A percentile compares a stretch with the other conserved stretches of the same genome.
Conservation (phyloP, 768 basidiomycete genomes). For the Serendipita vermifera region DNA sequence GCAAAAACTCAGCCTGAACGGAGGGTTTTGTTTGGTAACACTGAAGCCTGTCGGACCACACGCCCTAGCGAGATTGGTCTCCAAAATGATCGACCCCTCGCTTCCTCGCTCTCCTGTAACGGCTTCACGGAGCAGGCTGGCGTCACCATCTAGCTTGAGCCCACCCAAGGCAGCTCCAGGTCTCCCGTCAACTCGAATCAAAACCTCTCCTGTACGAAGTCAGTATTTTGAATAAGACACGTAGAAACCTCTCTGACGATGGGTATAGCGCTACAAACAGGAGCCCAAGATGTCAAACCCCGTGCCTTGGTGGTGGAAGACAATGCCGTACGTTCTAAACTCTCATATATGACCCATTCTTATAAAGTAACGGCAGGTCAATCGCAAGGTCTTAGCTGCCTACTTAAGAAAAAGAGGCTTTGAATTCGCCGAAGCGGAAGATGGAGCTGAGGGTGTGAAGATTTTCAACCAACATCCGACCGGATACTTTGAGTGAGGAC, state of each 20-base stretch:
- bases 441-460: neutral
- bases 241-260: no score
- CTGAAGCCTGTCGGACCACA: slow-evolving; percentile 6
- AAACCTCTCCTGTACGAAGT: no score
- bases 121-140: no score
- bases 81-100: neutral
- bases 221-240: no score
- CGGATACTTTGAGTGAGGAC: neutral
- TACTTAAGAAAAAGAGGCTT: neutral
- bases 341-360: neutral
- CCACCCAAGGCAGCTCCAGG: no score
- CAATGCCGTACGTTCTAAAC: slow-evolving; percentile 6
- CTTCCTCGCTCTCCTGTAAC: neutral
- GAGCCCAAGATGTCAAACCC: neutral
- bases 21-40: neutral
- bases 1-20: neutral
- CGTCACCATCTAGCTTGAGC: no score
- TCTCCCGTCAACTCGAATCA: no score
- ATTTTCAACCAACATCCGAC: neutral
- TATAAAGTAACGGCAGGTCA: neutral
- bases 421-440: neutral
- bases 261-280: no score
- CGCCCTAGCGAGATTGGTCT: neutral
- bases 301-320: neutral
- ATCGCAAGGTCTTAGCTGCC: neutral